phyloP scores from a whole-genome alignment of 1,284 basidiomycete species.

The Pseudozyma sp. region DNA sequence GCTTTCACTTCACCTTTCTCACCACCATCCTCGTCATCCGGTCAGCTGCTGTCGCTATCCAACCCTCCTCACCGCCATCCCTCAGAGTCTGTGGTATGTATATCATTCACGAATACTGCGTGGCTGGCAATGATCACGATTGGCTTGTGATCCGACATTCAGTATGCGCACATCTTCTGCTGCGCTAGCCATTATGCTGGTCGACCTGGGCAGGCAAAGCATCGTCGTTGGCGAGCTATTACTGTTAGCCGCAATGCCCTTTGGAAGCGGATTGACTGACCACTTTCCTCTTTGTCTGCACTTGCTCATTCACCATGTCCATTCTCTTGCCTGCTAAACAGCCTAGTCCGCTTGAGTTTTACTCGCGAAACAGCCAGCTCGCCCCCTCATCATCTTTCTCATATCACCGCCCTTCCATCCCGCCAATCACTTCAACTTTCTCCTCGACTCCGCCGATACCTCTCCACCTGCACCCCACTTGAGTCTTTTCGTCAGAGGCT shows the following conservation, averaged over 20 bases:
- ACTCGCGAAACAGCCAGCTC: constrained; percentile 65
- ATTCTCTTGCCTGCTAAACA: constrained; percentile 23
- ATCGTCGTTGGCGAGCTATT: background rate
- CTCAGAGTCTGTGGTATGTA: constrained; percentile 51
- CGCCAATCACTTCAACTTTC: constrained; percentile 5
- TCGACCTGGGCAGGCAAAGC: constrained; percentile 5
- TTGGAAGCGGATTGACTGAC: constrained; percentile 15
- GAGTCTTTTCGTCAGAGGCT: constrained; percentile 2
- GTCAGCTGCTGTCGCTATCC: constrained; percentile 20
- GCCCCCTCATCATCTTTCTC: constrained; percentile 18
- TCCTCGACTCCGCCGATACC: constrained; percentile 1
- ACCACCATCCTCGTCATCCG: constrained; percentile 34
- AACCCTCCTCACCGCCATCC: constrained; percentile 23
- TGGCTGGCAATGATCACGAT: background rate
- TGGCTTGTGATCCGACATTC: constrained; percentile 1
- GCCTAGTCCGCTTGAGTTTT: constrained; percentile 66
- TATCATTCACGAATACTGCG: background rate
- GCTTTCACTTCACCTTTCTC: constrained; percentile 1
- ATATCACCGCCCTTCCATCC: constrained; percentile 27
- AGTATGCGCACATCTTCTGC: background rate
- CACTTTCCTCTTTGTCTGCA: background rate
- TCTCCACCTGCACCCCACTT: background rate
- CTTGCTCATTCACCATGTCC: background rate
- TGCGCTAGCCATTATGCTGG: constrained; percentile 2
- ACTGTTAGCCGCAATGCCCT: background rate